A percentile compares a stretch with the other conserved stretches of the same genome.
Conservation (phyloP, 192 early-diverging fungal species). For the Mortierella antarctica region DNA sequence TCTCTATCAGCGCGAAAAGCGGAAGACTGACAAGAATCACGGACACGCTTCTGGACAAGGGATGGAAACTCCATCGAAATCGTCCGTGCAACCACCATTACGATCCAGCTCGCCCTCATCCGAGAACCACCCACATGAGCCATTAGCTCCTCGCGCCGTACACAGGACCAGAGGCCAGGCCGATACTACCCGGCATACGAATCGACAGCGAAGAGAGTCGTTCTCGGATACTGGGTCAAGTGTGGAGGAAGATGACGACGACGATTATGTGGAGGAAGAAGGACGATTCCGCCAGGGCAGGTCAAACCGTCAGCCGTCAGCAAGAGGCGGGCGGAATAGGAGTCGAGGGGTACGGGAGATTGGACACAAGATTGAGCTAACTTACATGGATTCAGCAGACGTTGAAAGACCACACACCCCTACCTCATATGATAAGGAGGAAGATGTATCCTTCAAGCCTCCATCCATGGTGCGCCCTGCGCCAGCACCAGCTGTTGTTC, state of each 20-base stretch:
- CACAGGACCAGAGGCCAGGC: background rate
- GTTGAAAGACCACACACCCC: too few species aligned
- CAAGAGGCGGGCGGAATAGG: too few species aligned
- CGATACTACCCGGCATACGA: background rate
- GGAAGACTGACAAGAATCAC: background rate
- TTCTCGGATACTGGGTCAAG: background rate
- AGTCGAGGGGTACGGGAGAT: too few species aligned
- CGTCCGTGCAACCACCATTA: background rate
- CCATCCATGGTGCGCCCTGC: too few species aligned
- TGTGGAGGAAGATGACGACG: slow-evolving; percentile 4
- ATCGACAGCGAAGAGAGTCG: background rate
- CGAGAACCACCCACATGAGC: background rate
- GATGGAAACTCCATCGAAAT: background rate
- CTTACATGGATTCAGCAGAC: background rate
- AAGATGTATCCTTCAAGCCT: too few species aligned
- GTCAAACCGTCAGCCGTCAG: background rate
- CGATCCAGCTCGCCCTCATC: too few species aligned
- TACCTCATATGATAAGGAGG: too few species aligned
- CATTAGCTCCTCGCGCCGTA: background rate
- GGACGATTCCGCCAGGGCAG: background rate
- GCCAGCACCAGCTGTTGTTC: too few species aligned
- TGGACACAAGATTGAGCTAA: slow-evolving; percentile 7
- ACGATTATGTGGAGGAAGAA: slow-evolving; percentile 1
- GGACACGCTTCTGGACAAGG: background rate
- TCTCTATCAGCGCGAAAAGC: slow-evolving; percentile 4